Conservation (phyloP, 257 asterid genomes). For the Scutellaria barbata region DNA sequence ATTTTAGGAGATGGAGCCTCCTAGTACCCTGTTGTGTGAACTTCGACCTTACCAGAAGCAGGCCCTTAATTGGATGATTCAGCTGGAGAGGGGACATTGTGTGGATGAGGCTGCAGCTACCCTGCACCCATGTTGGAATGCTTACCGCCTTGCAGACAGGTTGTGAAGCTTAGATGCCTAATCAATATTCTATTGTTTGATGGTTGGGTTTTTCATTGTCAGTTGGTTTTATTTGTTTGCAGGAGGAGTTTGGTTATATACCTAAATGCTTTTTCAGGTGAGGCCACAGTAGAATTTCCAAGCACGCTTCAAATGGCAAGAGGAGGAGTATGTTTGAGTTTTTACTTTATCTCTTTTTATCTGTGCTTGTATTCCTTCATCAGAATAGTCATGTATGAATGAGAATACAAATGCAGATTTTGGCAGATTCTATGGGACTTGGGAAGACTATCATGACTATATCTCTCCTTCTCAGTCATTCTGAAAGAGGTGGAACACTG, state of each 20-base stretch:
- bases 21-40: slow-evolving; percentile 77
- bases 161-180: slow-evolving; percentile 41
- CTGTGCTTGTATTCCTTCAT: slow-evolving; percentile 10
- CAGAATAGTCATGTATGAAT: slow-evolving; percentile 35
- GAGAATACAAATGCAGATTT: slow-evolving; percentile 61
- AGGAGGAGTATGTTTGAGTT: slow-evolving; percentile 88
- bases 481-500: slow-evolving; percentile 65
- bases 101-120: slow-evolving; percentile 74
- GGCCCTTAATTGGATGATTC: slow-evolving; percentile 95
- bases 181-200: neutral
- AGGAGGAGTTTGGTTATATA: slow-evolving; percentile 84
- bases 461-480: slow-evolving; percentile 77
- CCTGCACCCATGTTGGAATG: slow-evolving; percentile 97
- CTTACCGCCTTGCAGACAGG: slow-evolving; percentile 81
- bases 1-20: slow-evolving; percentile 92
- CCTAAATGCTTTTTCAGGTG: slow-evolving; percentile 90
- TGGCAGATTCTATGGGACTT: slow-evolving; percentile 99
- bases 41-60: slow-evolving; percentile 98
- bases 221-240: slow-evolving; percentile 36
- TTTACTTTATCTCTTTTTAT: slow-evolving; percentile 32
- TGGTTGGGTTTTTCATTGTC: slow-evolving; percentile 20
- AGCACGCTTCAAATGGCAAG: slow-evolving; percentile 92
- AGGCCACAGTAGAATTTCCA: slow-evolving; percentile 86
- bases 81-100: slow-evolving; percentile 74
- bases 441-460: slow-evolving; percentile 97